Conservation (phyloP, 257 asterid species). For the Cynanchum wilfordii region DNA sequence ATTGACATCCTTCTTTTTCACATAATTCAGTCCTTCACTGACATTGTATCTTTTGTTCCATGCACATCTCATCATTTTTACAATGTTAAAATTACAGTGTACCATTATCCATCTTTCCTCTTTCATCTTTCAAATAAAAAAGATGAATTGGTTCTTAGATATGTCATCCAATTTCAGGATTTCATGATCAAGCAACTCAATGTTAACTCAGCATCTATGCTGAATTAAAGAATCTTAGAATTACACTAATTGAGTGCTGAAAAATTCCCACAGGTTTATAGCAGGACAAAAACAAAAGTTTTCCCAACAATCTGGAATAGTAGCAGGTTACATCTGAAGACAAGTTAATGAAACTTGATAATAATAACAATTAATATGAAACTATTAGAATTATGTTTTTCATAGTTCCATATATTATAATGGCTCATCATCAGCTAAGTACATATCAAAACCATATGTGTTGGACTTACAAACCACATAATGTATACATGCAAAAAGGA, state of each 20-base stretch:
- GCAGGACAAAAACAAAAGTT: neutral
- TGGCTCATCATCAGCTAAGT: neutral
- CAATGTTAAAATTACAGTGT: no score
- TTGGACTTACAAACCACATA: neutral
- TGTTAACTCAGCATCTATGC: neutral
- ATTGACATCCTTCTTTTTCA: neutral
- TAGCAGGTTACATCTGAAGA: neutral
- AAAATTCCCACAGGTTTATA: neutral
- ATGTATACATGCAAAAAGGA: no score
- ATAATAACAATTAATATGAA: no score
- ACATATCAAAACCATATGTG: neutral
- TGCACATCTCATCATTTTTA: neutral
- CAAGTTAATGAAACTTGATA: no score
- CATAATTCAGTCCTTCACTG: neutral
- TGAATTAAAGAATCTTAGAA: neutral
- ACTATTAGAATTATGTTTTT: no score
- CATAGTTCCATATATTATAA: neutral
- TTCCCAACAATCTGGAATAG: neutral
- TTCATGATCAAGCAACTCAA: neutral
- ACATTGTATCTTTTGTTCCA: neutral
- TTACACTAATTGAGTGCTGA: neutral
- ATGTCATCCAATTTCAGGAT: neutral
- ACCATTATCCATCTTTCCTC: neutral
- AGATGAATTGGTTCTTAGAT: neutral
- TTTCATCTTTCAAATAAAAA: neutral